These are phyloP conservation scores for Microcera coccophila DNA, from an alignment of 2,329 filamentous ascomycete species.

Conservation along the genomic window DNA sequence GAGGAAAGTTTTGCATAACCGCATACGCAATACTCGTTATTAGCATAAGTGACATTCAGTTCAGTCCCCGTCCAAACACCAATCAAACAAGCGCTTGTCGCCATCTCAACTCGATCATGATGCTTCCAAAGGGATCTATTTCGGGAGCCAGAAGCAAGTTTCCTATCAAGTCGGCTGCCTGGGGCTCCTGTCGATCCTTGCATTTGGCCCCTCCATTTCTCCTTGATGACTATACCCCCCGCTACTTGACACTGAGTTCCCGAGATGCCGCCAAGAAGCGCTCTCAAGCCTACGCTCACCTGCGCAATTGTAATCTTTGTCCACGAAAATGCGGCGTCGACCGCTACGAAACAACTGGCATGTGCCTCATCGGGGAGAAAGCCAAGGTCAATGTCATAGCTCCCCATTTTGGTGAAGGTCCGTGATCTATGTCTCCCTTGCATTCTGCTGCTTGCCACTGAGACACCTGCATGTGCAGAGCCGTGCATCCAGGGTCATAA, in stretches of 20 bases:
- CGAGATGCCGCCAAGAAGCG: constrained; percentile 69
- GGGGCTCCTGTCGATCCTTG: constrained; percentile 29
- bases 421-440: constrained; percentile 22
- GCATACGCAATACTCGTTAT: neutral
- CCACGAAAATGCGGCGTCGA: constrained; percentile 75
- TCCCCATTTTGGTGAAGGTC: constrained; percentile 76
- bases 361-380: constrained; percentile 72
- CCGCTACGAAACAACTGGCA: constrained; percentile 72
- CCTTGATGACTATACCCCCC: constrained; percentile 68
- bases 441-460: constrained; percentile 1
- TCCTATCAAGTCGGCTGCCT: neutral
- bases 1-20: no score
- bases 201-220: constrained; percentile 64
- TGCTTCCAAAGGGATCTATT: constrained; percentile 10
- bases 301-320: constrained; percentile 77
- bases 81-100: constrained; percentile 25
- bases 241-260: constrained; percentile 65
- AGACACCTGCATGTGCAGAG: constrained; percentile 42
- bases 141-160: constrained; percentile 1
- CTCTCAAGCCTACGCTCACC: constrained; percentile 67
- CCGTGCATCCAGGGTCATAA: constrained; percentile 79
- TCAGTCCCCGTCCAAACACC: constrained; percentile 14
- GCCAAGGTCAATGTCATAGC: constrained; percentile 81
- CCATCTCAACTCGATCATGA: constrained; percentile 11
- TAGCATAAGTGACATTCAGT: neutral